Percentiles rank a stretch among this genome's conserved stretches.
These are phyloP conservation scores for Globisporangium cederbergense DNA, from an alignment of 352 stramenopile species.

Conservation along the genomic window DNA sequence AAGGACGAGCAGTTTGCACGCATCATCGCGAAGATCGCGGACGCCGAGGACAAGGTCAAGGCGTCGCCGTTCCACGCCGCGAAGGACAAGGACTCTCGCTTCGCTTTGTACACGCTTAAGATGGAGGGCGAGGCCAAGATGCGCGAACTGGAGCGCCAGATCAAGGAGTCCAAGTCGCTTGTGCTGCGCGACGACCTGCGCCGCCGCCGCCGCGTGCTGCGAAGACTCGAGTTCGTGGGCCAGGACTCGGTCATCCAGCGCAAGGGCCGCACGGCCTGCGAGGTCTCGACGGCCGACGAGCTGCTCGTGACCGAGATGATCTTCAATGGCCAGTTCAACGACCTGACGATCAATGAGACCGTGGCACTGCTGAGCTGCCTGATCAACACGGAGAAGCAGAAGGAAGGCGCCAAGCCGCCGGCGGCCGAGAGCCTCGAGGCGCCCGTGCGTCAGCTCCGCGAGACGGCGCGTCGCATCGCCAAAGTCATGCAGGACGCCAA, in stretches of 20 bases:
- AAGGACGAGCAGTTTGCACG: slow-evolving; percentile 88
- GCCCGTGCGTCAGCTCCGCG: slow-evolving; percentile 93
- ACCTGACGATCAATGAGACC: slow-evolving; percentile 95
- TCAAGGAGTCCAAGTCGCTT: slow-evolving; percentile 93
- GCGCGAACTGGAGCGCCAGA: slow-evolving; percentile 91
- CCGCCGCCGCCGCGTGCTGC: slow-evolving; percentile 95
- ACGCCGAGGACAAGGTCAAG: slow-evolving; percentile 73
- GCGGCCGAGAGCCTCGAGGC: slow-evolving; percentile 76
- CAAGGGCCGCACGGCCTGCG: slow-evolving; percentile 98
- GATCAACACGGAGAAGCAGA: slow-evolving; percentile 94
- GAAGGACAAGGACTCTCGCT: slow-evolving; percentile 73
- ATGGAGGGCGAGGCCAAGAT: slow-evolving; percentile 91
- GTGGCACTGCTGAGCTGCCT: slow-evolving; percentile 96
- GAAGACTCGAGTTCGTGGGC: slow-evolving; percentile 95
- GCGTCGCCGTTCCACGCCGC: slow-evolving; percentile 63
- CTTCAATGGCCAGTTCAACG: slow-evolving; percentile 98
- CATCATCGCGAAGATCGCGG: slow-evolving; percentile 79
- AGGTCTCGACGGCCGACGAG: slow-evolving; percentile 98
- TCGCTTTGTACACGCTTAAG: slow-evolving; percentile 91
- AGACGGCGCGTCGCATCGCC: slow-evolving; percentile 91
- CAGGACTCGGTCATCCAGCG: slow-evolving; percentile 96
- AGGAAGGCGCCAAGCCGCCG: slow-evolving; percentile 83
- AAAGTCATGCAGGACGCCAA: slow-evolving; percentile 91
- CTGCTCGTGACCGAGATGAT: slow-evolving; percentile 98
- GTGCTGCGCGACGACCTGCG: slow-evolving; percentile 95